Conservation (phyloP, 441 rosid genomes). For the Eruca vesicaria region DNA sequence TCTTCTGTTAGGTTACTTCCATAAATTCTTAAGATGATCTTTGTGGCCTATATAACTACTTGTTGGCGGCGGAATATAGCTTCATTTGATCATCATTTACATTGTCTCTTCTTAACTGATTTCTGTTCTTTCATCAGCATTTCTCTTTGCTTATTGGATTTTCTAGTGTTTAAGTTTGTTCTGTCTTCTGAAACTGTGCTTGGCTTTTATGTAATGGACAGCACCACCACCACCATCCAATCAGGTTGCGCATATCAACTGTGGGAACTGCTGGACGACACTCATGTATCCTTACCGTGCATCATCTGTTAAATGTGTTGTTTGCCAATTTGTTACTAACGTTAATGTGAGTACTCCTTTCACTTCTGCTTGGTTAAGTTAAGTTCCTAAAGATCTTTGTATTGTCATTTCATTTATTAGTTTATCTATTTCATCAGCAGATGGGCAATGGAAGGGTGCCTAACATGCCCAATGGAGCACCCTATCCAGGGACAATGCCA, state of each 20-base stretch:
- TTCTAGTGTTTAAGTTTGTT: slow-evolving; percentile 10
- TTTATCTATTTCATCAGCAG: slow-evolving; percentile 32
- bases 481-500: slow-evolving; percentile 46
- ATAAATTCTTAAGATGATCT: background rate
- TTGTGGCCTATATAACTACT: background rate
- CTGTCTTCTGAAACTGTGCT: background rate
- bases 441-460: slow-evolving; percentile 58
- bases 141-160: slow-evolving; percentile 25
- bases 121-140: no score
- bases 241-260: slow-evolving; percentile 79
- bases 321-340: slow-evolving; percentile 86
- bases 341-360: slow-evolving; percentile 61
- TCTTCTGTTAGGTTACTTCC: background rate
- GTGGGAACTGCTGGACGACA: slow-evolving; percentile 85
- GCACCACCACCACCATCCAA: slow-evolving; percentile 40
- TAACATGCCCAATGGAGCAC: slow-evolving; percentile 56
- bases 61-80: background rate
- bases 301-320: slow-evolving; percentile 93
- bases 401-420: background rate
- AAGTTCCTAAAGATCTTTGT: background rate
- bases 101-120: background rate
- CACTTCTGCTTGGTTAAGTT: background rate
- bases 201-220: slow-evolving; percentile 11
- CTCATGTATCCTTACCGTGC: slow-evolving; percentile 95
- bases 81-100: no score